A percentile compares a stretch with the other conserved stretches of the same genome.
Evolutionary conservation across 2,329 filamentous ascomycete genomes (phyloP).

Genomic region (Fusarium sp.): DNA sequence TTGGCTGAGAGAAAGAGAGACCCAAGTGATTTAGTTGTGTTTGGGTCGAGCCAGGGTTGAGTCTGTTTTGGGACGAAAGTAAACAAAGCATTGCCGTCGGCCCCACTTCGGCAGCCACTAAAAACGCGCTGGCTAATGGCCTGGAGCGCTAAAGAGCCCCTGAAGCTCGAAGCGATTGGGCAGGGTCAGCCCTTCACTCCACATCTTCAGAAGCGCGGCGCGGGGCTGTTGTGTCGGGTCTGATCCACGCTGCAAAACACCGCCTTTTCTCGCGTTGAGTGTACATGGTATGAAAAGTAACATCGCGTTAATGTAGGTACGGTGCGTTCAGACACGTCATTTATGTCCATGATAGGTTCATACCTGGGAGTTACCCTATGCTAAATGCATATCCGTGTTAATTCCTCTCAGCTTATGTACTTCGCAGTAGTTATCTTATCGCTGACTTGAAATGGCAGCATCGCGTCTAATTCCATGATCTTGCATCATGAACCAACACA

Average conservation of each 20-base stretch:
- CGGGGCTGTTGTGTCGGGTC: not conserved
- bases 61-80: slow-evolving; percentile 51
- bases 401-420: not conserved
- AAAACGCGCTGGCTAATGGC: slow-evolving; percentile 11
- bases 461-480: not conserved
- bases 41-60: slow-evolving; percentile 28
- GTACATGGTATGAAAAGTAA: not conserved
- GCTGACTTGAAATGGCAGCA: not conserved
- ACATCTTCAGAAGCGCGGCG: not conserved
- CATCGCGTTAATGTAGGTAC: not conserved
- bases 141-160: slow-evolving; percentile 13
- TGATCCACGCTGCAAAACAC: not conserved
- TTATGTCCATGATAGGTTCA: not conserved
- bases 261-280: not conserved
- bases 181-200: not conserved
- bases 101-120: slow-evolving; percentile 20
- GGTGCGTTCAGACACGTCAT: not conserved
- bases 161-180: not conserved
- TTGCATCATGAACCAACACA: slow-evolving; percentile 2
- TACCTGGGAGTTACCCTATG: not conserved
- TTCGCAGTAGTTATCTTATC: not conserved
- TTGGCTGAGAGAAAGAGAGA: slow-evolving; percentile 30
- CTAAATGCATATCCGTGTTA: not conserved
- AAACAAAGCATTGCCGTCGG: slow-evolving; percentile 46
- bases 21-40: slow-evolving; percentile 36